Base-by-base conservation (phyloP, 768 basidiomycete genomes). In the Phallus indusiatus region DNA sequence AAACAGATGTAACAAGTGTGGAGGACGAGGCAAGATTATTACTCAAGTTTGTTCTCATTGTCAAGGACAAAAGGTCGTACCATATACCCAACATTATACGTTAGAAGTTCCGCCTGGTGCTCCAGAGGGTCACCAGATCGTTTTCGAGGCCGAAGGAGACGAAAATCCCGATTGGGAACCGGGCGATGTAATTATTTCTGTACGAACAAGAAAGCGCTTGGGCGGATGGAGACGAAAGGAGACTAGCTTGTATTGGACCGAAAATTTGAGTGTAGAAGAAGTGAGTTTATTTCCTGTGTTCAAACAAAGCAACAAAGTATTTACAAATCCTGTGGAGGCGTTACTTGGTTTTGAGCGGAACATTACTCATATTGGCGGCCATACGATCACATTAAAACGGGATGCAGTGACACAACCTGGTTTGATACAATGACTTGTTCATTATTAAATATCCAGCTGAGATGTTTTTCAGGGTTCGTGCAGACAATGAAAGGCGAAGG, bases 121-220 rank as follows among this genome's bases (percentile, higher is more conserved):
- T 76, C 90, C 94, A 0, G 96, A 99, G 67, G 93, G 90, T 1
- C 85, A 90, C 66, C 91, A 99, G 70, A 81, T 94, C 37, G 79
- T 94, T 0, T 97, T 94, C 61, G 91, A 96, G 65, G 93, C 92
- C n/a, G 94, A 97, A 69, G 89, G 90, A 49, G 96, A 98, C 69
- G 94, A 99, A 74, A 88, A 78, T 58, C 91, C 92, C 2, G 96
- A 98, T 64, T 96, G 89, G 89, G 94, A 95, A 67, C 76, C 96
- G 6, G 96, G 96, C 8, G 94, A 99, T 72, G 82, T 99, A 53
- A 77, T 98, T 37, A 76, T 98, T 51, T 77, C 93, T 54, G 85
- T 98, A 16, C 76, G 87, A 64, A 94, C 86, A 66, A 80, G 80
- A 71, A 84, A 84, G 64, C 80, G 84, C 60, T 81, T 81, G 63